Conservation (phyloP, 1,284 basidiomycete genomes). For the Grifola frondosa region DNA sequence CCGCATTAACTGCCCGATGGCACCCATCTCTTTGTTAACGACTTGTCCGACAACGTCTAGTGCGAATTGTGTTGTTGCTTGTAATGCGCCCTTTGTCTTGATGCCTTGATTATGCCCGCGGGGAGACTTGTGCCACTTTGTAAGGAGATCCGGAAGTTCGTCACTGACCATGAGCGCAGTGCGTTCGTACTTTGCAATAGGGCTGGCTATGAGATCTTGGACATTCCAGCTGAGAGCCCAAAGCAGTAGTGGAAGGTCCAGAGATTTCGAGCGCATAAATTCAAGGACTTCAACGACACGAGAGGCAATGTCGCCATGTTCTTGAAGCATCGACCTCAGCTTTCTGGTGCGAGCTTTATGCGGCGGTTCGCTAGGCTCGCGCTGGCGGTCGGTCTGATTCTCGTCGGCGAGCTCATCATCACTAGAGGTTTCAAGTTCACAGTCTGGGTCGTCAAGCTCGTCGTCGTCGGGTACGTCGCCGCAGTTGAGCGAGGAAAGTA, state of each 20-base stretch:
- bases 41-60: constrained; percentile 9
- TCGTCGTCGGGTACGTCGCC: too few relatives aligned
- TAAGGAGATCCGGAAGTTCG: constrained; percentile 29
- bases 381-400: too few relatives aligned
- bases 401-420: too few relatives aligned
- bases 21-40: too few relatives aligned
- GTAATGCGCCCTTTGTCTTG: constrained; percentile 17
- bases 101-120: constrained; percentile 10
- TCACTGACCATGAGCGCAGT: constrained; percentile 27
- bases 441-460: too few relatives aligned
- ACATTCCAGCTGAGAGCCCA: constrained; percentile 35
- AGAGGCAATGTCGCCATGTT: too few relatives aligned
- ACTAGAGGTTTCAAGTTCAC: too few relatives aligned
- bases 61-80: constrained; percentile 21
- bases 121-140: constrained; percentile 30
- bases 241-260: constrained; percentile 30
- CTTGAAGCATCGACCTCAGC: too few relatives aligned
- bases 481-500: too few relatives aligned
- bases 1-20: not conserved
- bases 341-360: too few relatives aligned
- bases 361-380: too few relatives aligned
- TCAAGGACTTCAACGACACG: too few relatives aligned
- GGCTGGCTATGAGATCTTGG: constrained; percentile 22
- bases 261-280: constrained; percentile 14
- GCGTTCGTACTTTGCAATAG: constrained; percentile 17